phyloP scores from a whole-genome alignment of 345 rosid genomes.

The Geranium brycei region DNA sequence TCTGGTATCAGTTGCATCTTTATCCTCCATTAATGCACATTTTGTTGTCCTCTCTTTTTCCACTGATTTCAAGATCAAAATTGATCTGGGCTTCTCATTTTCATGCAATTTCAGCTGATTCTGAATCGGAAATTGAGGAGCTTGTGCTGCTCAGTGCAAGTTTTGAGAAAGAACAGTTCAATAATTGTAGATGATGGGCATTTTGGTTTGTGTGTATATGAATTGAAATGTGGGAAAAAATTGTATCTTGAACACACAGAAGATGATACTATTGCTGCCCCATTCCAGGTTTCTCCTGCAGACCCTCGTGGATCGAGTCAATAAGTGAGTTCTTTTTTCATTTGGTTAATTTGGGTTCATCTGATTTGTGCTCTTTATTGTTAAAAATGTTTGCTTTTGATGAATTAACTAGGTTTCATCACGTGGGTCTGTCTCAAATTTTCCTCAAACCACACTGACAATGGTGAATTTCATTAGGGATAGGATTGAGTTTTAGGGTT shows the following conservation, averaged over 20 bases:
- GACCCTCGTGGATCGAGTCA: constrained; percentile 55
- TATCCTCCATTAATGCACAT: background rate
- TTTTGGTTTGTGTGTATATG: background rate
- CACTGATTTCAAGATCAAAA: background rate
- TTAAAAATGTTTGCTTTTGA: background rate
- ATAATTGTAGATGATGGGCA: no score
- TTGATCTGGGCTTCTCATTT: no score
- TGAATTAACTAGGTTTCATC: background rate
- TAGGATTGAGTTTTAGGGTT: background rate
- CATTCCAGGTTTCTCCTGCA: constrained; percentile 93
- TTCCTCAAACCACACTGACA: background rate
- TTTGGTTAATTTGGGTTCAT: no score
- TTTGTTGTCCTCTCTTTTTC: no score
- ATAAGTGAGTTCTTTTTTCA: constrained; percentile 28
- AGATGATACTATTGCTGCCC: constrained; percentile 75
- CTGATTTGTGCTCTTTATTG: background rate
- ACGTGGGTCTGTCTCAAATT: background rate
- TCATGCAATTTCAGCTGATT: no score
- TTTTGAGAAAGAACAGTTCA: no score
- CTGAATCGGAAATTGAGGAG: background rate
- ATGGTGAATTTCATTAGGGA: background rate
- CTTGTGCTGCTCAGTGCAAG: no score
- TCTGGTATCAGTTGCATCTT: no score
- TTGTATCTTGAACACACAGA: background rate
- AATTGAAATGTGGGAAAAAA: background rate